Base-by-base conservation (phyloP, 2,329 filamentous ascomycete species). In the Sporothrix variecibatus region DNA sequence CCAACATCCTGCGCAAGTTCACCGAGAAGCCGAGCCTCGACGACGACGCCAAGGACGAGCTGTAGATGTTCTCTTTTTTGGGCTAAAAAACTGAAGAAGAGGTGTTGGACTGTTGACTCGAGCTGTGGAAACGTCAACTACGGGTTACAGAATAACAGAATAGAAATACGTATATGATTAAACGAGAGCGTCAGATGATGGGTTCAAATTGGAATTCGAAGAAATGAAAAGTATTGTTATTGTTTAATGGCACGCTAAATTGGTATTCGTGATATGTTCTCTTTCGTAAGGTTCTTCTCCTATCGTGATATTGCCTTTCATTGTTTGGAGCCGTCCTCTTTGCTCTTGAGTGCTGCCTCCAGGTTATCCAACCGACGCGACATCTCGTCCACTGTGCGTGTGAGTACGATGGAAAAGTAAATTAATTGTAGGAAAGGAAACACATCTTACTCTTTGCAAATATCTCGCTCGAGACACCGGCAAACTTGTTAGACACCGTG, bases 1-100 rank as follows among this genome's bases (percentile, higher is more conserved):
- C 90, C 83, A 98, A 98, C 85, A 93, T 98, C 78, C 87, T 98
- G 75, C 89, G 89, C 81, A 92, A 89, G 83, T 98, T 98, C 82
- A 83, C 90, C 75, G 84, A 89, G 77, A 86, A 90, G 82, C 85
- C 86, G 74, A 69, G 88, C 78, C 85, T 86, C 80, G 51, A 85
- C 76, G 83, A 82, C 72, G 71, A 65, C 34, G 81, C 83, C 77
- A 94, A 94, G 88, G 91, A 92, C 80, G 90, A 94, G 86, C 85
- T 94, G 84, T 93, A 89, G 85, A 81, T 75, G 82, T 83, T 78
- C 78, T 84, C 78, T 56, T 20, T 46, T 28, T 43, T 17, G n/a
- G 2, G n/a, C 62, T 17, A 26, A 23, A 43, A 43, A 43, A 38
- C 4, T 11, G 12, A 43, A 43, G 12, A 43, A 12, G 12, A 49